A percentile compares a stretch with the other conserved stretches of the same genome.
These are phyloP conservation scores for Trichothecium roseum DNA, from an alignment of 2,329 filamentous ascomycete genomes.

Conservation along the genomic window DNA sequence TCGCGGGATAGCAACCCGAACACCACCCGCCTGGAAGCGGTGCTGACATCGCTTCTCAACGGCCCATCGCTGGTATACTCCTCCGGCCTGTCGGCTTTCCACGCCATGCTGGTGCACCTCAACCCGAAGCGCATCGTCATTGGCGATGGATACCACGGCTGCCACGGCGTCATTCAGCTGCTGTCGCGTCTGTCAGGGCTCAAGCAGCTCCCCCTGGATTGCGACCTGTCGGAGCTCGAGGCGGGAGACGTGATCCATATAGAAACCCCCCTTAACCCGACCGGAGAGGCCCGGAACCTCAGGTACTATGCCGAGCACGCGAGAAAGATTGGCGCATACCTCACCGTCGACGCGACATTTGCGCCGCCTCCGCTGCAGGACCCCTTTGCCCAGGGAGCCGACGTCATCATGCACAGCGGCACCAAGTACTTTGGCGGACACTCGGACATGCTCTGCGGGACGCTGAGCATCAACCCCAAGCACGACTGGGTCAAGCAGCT, in stretches of 20 bases:
- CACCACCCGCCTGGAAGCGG: conserved; percentile 72
- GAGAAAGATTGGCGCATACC: conserved; percentile 57
- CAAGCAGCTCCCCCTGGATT: conserved; percentile 60
- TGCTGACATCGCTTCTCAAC: conserved; percentile 64
- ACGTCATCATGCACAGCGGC: conserved; percentile 83
- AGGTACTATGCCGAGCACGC: conserved; percentile 62
- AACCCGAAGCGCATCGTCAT: conserved; percentile 80
- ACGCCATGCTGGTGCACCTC: conserved; percentile 73
- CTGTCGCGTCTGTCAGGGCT: conserved; percentile 68
- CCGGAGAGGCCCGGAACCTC: conserved; percentile 70
- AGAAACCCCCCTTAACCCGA: conserved; percentile 90
- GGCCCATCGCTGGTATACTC: conserved; percentile 66
- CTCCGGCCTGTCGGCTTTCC: conserved; percentile 79
- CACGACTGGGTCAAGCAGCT: conserved; percentile 51
- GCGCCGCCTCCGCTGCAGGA: conserved; percentile 83
- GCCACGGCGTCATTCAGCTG: conserved; percentile 71
- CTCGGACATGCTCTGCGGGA: conserved; percentile 84
- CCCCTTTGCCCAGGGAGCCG: conserved; percentile 71
- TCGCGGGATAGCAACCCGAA: conserved; percentile 73
- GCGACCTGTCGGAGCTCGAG: conserved; percentile 53
- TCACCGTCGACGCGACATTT: conserved; percentile 87
- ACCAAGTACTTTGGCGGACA: conserved; percentile 97
- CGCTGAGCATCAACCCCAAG: conserved; percentile 54
- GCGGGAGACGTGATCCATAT: conserved; percentile 79
- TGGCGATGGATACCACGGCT: conserved; percentile 83